Evolutionary conservation across 2,329 filamentous ascomycete species (phyloP).

Genomic region (Aspergillus sergii): DNA sequence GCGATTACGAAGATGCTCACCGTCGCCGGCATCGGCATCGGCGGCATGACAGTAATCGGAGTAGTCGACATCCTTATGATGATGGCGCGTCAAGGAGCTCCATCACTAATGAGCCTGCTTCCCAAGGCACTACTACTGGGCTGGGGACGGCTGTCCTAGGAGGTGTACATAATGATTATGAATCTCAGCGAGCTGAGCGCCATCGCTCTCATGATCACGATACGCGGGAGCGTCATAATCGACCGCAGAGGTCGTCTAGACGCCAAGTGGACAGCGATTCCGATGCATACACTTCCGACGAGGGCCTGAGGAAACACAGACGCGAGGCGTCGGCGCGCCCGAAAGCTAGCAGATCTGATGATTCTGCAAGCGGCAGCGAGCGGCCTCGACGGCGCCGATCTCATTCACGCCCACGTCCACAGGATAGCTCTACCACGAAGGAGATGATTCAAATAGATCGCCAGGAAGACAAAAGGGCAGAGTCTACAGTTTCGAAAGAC

Average conservation of each 20-base stretch:
- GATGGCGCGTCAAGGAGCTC: slow-evolving; percentile 23
- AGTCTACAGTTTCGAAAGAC: slow-evolving; percentile 47
- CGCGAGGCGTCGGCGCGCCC: slow-evolving; percentile 31
- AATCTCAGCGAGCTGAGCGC: slow-evolving; percentile 28
- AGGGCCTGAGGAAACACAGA: slow-evolving; percentile 34
- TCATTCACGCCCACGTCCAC: slow-evolving; percentile 26
- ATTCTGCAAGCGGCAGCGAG: slow-evolving; percentile 25
- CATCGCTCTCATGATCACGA: slow-evolving; percentile 21
- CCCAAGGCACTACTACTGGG: slow-evolving; percentile 27
- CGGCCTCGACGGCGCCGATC: slow-evolving; percentile 24
- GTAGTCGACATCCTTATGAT: slow-evolving; percentile 22
- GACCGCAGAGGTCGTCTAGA: slow-evolving; percentile 27
- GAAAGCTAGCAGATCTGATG: slow-evolving; percentile 30
- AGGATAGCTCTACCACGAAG: slow-evolving; percentile 17
- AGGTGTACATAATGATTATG: slow-evolving; percentile 38
- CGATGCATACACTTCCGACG: slow-evolving; percentile 35
- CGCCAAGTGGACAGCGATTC: slow-evolving; percentile 29
- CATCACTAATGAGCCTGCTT: slow-evolving; percentile 16
- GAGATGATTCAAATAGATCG: slow-evolving; percentile 21
- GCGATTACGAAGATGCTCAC: slow-evolving; percentile 48
- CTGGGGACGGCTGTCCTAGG: slow-evolving; percentile 41
- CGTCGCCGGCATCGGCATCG: slow-evolving; percentile 40
- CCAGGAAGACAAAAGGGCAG: slow-evolving; percentile 31
- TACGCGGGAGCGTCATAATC: slow-evolving; percentile 22
- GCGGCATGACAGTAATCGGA: slow-evolving; percentile 24